phyloP scores from a whole-genome alignment of 2,329 filamentous ascomycete species.

The Orbilia quercus region DNA sequence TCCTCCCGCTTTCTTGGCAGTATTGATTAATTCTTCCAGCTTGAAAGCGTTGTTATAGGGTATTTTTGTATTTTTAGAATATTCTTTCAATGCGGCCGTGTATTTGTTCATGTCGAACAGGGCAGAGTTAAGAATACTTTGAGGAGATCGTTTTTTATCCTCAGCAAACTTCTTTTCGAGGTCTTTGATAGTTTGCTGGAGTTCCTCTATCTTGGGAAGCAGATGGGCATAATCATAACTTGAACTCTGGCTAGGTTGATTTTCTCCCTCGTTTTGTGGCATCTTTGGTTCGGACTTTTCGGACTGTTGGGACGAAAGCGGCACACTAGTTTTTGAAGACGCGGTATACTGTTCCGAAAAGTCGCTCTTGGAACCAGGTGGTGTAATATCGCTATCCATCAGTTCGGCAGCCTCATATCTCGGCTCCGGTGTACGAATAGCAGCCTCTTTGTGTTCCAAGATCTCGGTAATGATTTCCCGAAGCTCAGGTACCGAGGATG shows the following conservation, averaged over 20 bases:
- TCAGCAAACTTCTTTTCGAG: not conserved
- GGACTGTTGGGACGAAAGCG: not conserved
- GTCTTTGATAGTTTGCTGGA: not conserved
- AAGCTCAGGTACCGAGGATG: conserved; percentile 22
- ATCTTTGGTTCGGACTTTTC: not conserved
- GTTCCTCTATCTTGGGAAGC: not conserved
- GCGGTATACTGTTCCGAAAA: not conserved
- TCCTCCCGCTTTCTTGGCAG: too few species aligned
- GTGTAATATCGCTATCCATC: not conserved
- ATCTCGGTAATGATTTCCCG: conserved; percentile 28
- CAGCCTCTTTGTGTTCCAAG: conserved; percentile 13
- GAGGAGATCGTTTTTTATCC: not conserved
- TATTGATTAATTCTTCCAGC: too few species aligned
- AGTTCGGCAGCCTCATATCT: not conserved
- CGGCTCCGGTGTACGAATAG: not conserved
- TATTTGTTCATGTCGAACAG: not conserved
- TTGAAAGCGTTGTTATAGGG: too few species aligned
- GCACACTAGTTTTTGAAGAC: not conserved
- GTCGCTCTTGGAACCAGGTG: not conserved
- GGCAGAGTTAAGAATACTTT: not conserved
- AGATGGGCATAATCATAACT: not conserved
- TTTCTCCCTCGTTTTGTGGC: not conserved
- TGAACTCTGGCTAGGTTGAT: not conserved
- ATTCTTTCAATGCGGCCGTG: not conserved
- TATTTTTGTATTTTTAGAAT: not conserved